phyloP scores from a whole-genome alignment of 1,139 yeast genomes.

The Protomyces pachydermus region DNA sequence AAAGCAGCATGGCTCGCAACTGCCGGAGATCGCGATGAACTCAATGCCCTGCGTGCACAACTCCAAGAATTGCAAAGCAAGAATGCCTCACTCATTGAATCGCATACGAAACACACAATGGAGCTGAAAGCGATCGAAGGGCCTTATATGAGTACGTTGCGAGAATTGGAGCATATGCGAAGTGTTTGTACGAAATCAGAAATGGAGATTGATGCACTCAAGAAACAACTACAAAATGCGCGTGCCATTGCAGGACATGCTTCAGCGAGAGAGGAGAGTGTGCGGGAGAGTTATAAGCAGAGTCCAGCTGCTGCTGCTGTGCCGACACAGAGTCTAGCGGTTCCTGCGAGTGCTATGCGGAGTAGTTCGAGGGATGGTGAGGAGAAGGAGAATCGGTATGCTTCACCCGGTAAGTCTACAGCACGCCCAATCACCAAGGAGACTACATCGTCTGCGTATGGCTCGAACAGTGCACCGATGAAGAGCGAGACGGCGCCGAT shows the following conservation, averaged over 20 bases:
- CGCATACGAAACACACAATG: conserved; percentile 50
- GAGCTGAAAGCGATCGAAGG: conserved; percentile 62
- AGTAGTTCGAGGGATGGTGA: conserved; percentile 7
- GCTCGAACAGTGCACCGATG: conserved; percentile 1
- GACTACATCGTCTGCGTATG: conserved; percentile 4
- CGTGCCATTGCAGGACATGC: conserved; percentile 8
- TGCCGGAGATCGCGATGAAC: conserved; percentile 20
- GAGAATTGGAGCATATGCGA: conserved; percentile 56
- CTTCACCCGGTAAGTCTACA: conserved; percentile 4
- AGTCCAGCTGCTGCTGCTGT: neutral
- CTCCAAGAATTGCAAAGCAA: conserved; percentile 2
- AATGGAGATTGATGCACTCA: conserved; percentile 45
- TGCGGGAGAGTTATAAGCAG: neutral
- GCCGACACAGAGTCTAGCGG: too few relatives aligned
- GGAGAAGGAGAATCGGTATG: conserved; percentile 30
- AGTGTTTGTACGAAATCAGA: conserved; percentile 51
- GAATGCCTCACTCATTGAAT: conserved; percentile 46
- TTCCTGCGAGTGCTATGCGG: too few relatives aligned
- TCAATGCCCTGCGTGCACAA: neutral
- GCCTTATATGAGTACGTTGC: conserved; percentile 54
- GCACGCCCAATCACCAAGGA: neutral
- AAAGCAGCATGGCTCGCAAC: conserved; percentile 20
- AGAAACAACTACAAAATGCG: conserved; percentile 17
- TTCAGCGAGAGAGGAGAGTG: neutral
- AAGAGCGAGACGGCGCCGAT: neutral